These are phyloP conservation scores for Pythium dissotocum DNA, from an alignment of 352 stramenopile genomes.

Conservation along the genomic window DNA sequence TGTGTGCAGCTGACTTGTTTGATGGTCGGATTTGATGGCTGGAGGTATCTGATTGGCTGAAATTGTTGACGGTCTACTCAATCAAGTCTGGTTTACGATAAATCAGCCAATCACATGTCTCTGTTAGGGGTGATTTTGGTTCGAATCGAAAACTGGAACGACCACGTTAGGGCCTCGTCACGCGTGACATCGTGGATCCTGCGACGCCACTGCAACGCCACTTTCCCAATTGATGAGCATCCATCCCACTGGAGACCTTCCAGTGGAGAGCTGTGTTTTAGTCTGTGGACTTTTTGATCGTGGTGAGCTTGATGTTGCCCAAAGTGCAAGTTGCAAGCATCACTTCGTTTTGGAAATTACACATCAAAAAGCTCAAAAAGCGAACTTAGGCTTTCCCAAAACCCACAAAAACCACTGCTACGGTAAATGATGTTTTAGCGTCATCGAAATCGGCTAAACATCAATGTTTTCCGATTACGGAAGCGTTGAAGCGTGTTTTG, in stretches of 20 bases:
- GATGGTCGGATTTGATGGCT: conserved; percentile 1
- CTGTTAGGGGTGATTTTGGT: not conserved
- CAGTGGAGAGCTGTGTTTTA: not conserved
- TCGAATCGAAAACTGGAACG: not conserved
- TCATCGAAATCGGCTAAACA: too few relatives aligned
- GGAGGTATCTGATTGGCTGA: not conserved
- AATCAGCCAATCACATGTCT: not conserved
- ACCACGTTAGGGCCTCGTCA: not conserved
- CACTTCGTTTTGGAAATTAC: too few relatives aligned
- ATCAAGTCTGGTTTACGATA: not conserved
- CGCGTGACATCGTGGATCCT: not conserved
- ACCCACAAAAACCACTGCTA: too few relatives aligned
- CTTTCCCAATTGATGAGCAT: not conserved
- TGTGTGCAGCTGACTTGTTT: not conserved
- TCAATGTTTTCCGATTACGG: not conserved
- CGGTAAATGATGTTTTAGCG: too few relatives aligned
- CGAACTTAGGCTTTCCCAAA: too few relatives aligned
- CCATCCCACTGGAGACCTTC: not conserved
- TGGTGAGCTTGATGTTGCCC: too few relatives aligned
- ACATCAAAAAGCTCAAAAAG: too few relatives aligned
- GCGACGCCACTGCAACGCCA: not conserved
- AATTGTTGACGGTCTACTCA: not conserved
- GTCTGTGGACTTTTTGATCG: not conserved
- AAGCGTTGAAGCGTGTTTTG: not conserved
- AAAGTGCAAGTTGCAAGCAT: too few relatives aligned